Percentiles rank a stretch among this genome's conserved stretches.
Conservation (phyloP, 495 filamentous ascomycete species). For the Xylaria longipes region DNA sequence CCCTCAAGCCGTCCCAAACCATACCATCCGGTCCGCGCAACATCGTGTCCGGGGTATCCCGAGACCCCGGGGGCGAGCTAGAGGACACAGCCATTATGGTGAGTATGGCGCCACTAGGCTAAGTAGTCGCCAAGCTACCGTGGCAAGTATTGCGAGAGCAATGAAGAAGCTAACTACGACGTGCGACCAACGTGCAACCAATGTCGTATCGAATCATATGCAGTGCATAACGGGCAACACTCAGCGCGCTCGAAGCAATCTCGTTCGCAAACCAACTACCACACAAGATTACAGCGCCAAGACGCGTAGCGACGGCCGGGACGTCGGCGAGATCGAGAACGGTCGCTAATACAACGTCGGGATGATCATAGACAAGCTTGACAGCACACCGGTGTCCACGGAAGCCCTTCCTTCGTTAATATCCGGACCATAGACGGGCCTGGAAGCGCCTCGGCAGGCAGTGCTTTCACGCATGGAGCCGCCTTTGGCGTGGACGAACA, state of each 20-base stretch:
- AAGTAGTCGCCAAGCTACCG: neutral
- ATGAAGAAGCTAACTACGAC: slow-evolving; percentile 57
- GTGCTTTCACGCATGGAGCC: neutral
- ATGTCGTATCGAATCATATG: slow-evolving; percentile 50
- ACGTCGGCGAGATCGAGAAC: slow-evolving; percentile 29
- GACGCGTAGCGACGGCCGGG: slow-evolving; percentile 64
- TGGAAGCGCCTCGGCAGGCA: neutral
- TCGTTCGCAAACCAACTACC: slow-evolving; percentile 1
- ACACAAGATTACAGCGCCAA: slow-evolving; percentile 62
- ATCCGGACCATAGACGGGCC: neutral
- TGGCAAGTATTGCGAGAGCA: slow-evolving; percentile 42
- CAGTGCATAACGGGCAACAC: slow-evolving; percentile 54
- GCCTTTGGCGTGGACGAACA: neutral
- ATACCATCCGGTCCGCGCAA: neutral
- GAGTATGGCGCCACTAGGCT: neutral
- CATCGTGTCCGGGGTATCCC: neutral
- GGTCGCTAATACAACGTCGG: slow-evolving; percentile 51
- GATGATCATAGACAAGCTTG: slow-evolving; percentile 48
- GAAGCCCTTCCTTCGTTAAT: neutral
- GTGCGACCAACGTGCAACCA: slow-evolving; percentile 57
- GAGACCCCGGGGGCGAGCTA: neutral
- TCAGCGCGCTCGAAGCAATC: neutral
- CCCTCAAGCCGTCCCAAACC: neutral
- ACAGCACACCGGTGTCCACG: neutral
- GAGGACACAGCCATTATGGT: neutral